Base-by-base conservation (phyloP, 2,329 filamentous ascomycete species). In the Fusarium sp. region DNA sequence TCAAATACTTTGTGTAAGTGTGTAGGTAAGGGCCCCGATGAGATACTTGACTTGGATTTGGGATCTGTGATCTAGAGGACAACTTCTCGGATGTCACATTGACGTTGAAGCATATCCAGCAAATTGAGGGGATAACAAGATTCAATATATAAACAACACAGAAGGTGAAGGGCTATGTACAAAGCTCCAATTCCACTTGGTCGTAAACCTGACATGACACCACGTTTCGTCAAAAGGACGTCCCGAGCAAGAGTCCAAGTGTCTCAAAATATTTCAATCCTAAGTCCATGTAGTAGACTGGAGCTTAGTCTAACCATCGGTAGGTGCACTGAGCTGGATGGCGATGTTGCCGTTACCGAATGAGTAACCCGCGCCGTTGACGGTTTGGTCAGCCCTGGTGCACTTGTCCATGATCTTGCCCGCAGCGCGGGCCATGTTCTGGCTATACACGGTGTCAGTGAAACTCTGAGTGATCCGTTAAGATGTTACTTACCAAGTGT, bases 381-480 rank as follows among this genome's bases (percentile, higher is more conserved):
- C 57, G 18, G 57, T 59, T n/a, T 41, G 18, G 11, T 59, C 57
- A n/a, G 57, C 9, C 37, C 57, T 59, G 1, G 23, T 41, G 57
- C 57, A 59, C 35, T 30, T 27, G 37, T 59, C 57, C 57, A 59
- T 59, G 6, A 59, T 59, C 57, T 59, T 59, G 13, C 57, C 57
- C 18, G 57, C 57, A 11, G 57, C n/a, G 10, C 57, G 35, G 16
- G 57, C 57, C 30, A 59, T 41, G 23, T 59, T 59, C n/a, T 43
- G n/a, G 23, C 57, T 59, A 9, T 10, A n/a, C n/a, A n/a, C 5
- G 1, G 5, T 25, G 37, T 59, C 18, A 39, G 37, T n/a, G 2
- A 13, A 14, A 43, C 14, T 4, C 0, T 5, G 5, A 35, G 6
- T 32, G 0, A 35, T 23, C 7, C 20, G 18, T 59, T 5, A 14